Conservation (phyloP, 108 stramenopile genomes). For the Fistulifera pelliculosa region DNA sequence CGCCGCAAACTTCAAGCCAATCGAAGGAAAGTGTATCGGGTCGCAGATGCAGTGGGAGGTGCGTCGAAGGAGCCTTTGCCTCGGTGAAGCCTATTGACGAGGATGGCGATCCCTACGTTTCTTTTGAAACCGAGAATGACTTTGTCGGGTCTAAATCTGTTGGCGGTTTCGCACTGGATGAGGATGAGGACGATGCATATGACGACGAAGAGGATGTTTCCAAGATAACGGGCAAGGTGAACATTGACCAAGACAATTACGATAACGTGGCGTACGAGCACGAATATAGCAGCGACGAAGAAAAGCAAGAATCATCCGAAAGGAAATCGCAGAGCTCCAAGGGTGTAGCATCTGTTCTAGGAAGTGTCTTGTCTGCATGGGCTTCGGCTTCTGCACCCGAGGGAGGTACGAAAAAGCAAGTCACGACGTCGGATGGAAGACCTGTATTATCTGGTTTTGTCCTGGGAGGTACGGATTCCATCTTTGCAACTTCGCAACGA, state of each 20-base stretch:
- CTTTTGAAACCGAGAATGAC: constrained; percentile 42
- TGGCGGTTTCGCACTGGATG: constrained; percentile 75
- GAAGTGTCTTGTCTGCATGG: constrained; percentile 19
- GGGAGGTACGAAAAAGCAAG: not conserved
- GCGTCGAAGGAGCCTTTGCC: not conserved
- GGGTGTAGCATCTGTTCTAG: constrained; percentile 5
- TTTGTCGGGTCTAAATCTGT: constrained; percentile 64
- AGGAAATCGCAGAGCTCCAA: not conserved
- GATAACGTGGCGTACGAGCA: constrained; percentile 37
- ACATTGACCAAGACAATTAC: constrained; percentile 29
- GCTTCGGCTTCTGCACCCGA: not conserved
- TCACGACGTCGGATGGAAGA: constrained; percentile 26
- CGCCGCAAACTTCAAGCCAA: constrained; percentile 16
- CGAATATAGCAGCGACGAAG: constrained; percentile 26
- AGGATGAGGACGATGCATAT: constrained; percentile 81
- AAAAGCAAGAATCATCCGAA: not conserved
- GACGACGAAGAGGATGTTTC: constrained; percentile 19
- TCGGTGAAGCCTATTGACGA: constrained; percentile 14
- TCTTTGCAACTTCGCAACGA: constrained; percentile 6
- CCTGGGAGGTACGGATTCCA: constrained; percentile 20
- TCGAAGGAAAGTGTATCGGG: constrained; percentile 3
- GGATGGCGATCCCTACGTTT: constrained; percentile 33
- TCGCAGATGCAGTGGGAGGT: not conserved
- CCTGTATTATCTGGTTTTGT: constrained; percentile 40
- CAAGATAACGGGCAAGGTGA: constrained; percentile 2